phyloP scores from a whole-genome alignment of 306 rosid genomes.

The Echinosophora koreensis region DNA sequence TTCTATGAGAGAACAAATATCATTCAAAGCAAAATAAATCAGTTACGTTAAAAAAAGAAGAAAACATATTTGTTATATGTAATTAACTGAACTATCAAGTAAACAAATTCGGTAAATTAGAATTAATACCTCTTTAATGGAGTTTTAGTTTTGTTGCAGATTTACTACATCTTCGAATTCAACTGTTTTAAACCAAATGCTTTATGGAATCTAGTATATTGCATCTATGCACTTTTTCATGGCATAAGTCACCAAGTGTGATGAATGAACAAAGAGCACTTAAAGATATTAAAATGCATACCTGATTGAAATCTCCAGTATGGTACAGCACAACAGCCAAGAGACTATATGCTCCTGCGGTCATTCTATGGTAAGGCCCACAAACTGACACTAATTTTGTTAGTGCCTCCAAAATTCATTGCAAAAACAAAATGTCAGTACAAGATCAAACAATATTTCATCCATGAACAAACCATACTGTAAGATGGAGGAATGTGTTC shows the following conservation, averaged over 20 bases:
- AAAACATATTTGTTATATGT: not conserved
- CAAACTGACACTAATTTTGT: slow-evolving; percentile 89
- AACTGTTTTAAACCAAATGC: slow-evolving; percentile 8
- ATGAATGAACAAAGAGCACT: slow-evolving; percentile 39
- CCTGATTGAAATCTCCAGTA: slow-evolving; percentile 99
- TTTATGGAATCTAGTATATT: not conserved
- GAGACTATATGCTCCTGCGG: slow-evolving; percentile 99
- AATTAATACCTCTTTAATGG: not conserved
- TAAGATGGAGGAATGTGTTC: slow-evolving; percentile 28
- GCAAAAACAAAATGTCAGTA: slow-evolving; percentile 46
- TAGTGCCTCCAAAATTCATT: slow-evolving; percentile 76
- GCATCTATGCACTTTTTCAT: not conserved
- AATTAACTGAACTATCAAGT: not conserved
- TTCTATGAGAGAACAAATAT: not conserved
- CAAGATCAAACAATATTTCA: not conserved
- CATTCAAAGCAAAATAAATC: slow-evolving; percentile 10
- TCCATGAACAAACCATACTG: slow-evolving; percentile 12
- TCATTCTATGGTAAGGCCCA: slow-evolving; percentile 98
- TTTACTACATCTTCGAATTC: slow-evolving; percentile 19
- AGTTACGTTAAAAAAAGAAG: not conserved
- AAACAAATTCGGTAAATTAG: not conserved
- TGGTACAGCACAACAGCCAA: slow-evolving; percentile 96
- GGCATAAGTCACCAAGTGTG: slow-evolving; percentile 35
- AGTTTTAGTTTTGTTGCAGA: slow-evolving; percentile 1
- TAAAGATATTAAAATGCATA: slow-evolving; percentile 35